Conservation (phyloP, 1,284 basidiomycete species). For the Cryptococcus sp. region DNA sequence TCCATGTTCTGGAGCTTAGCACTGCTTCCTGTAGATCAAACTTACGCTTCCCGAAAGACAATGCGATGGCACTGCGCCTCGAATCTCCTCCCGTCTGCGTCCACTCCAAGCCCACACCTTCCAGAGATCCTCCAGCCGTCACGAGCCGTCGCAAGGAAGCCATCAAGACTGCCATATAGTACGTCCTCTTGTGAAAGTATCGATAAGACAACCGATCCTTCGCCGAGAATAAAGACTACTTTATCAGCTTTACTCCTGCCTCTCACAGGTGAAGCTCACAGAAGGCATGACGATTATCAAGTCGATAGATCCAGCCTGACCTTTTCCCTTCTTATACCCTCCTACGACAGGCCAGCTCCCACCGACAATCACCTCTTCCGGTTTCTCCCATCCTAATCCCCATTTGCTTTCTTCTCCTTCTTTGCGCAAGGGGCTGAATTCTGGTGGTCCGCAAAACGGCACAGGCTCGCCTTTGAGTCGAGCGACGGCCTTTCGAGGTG, state of each 20-base stretch:
- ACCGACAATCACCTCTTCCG: constrained; percentile 47
- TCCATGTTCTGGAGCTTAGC: constrained; percentile 48
- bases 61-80: constrained; percentile 26
- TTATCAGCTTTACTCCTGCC: constrained; percentile 6
- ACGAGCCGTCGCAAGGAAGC: constrained; percentile 52
- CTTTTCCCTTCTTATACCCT: constrained; percentile 50
- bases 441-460: constrained; percentile 54
- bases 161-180: constrained; percentile 79
- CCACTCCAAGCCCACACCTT: constrained; percentile 57
- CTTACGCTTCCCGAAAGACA: constrained; percentile 20
- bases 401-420: constrained; percentile 58
- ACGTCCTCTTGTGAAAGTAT: constrained; percentile 88
- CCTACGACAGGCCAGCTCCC: constrained; percentile 56
- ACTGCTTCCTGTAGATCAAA: neutral
- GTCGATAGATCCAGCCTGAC: constrained; percentile 65
- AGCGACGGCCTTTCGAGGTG: constrained; percentile 61
- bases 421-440: constrained; percentile 60
- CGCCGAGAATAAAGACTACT: constrained; percentile 68
- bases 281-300: constrained; percentile 80
- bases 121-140: constrained; percentile 57
- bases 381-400: constrained; percentile 66
- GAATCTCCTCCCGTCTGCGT: constrained; percentile 59
- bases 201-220: constrained; percentile 89
- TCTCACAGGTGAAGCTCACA: constrained; percentile 50
- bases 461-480: constrained; percentile 50